phyloP scores from a whole-genome alignment of 441 rosid species.

The Macaranga tanarius region DNA sequence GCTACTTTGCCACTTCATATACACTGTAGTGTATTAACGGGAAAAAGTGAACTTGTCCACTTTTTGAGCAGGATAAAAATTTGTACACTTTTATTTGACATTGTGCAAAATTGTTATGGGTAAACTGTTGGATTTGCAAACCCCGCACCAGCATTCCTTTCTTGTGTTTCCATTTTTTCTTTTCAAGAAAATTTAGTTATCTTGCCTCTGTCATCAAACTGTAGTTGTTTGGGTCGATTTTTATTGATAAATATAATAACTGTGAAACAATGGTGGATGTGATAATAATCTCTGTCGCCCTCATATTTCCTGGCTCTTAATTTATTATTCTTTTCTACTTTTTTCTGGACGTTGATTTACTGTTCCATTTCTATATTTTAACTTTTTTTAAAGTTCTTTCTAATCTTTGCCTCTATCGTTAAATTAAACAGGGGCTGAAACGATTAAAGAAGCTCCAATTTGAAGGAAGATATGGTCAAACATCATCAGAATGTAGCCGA shows the following conservation, averaged over 20 bases:
- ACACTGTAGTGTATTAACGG: background rate
- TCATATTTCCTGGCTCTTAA: too few relatives aligned
- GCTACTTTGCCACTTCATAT: constrained; percentile 4
- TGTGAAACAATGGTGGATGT: too few relatives aligned
- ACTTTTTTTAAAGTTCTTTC: background rate
- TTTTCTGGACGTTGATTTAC: background rate
- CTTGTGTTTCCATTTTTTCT: too few relatives aligned
- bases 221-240: too few relatives aligned
- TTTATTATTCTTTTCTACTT: too few relatives aligned
- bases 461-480: constrained; percentile 53
- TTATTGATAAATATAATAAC: too few relatives aligned
- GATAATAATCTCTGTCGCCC: too few relatives aligned
- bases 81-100: background rate
- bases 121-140: too few relatives aligned
- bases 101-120: too few relatives aligned
- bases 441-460: constrained; percentile 63
- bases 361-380: background rate
- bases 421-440: constrained; percentile 50
- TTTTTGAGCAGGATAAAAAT: background rate
- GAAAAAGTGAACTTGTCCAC: background rate
- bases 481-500: constrained; percentile 35
- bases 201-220: too few relatives aligned
- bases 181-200: too few relatives aligned
- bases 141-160: too few relatives aligned
- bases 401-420: background rate